Percentiles rank a stretch among this genome's conserved stretches.
These are phyloP conservation scores for Backusella luteola DNA, from an alignment of 192 early-diverging fungal genomes.

Conservation along the genomic window DNA sequence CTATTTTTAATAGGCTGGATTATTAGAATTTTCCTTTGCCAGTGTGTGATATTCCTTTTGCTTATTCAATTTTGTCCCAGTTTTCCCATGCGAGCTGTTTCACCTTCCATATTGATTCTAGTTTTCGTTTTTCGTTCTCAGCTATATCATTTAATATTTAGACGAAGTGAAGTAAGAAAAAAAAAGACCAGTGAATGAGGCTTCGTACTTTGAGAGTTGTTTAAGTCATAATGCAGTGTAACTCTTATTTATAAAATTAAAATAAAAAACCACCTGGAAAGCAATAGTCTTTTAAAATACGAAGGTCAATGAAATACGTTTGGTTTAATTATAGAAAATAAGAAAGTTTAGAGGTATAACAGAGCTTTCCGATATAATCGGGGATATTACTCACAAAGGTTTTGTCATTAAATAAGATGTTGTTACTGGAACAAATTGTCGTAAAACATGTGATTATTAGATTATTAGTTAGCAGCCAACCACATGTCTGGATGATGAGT, in stretches of 20 bases:
- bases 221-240: too few species aligned
- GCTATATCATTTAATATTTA: neutral
- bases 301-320: neutral
- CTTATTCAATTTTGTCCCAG: neutral
- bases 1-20: neutral
- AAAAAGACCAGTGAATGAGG: neutral
- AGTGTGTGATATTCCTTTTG: conserved; percentile 5
- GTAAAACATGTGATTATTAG: conserved; percentile 7
- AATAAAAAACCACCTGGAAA: neutral
- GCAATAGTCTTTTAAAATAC: neutral
- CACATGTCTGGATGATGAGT: neutral
- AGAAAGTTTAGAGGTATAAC: neutral
- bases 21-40: neutral
- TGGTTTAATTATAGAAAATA: neutral
- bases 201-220: too few species aligned
- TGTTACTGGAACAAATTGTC: neutral
- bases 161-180: neutral
- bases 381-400: neutral
- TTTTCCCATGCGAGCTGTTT: conserved; percentile 10
- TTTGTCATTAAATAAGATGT: neutral
- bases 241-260: neutral
- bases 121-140: neutral
- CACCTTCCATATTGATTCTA: conserved; percentile 4
- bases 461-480: neutral
- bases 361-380: conserved; percentile 1